These are phyloP conservation scores for Fusarium sp. DNA, from an alignment of 2,329 filamentous ascomycete genomes.

Conservation along the genomic window DNA sequence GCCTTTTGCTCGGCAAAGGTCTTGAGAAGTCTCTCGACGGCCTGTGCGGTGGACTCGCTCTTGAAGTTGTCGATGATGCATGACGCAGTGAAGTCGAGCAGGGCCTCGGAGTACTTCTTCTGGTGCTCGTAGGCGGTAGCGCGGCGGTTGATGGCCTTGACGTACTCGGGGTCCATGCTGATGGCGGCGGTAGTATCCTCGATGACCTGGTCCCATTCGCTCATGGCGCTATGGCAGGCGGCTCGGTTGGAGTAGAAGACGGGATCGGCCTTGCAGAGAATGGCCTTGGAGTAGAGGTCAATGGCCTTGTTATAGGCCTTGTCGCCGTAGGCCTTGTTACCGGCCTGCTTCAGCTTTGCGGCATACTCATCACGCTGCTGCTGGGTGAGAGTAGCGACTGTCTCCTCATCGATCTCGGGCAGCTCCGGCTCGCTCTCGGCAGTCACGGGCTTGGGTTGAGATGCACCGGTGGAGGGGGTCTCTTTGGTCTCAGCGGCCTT, in stretches of 20 bases:
- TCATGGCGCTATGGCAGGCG: slow-evolving; percentile 94
- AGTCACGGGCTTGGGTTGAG: slow-evolving; percentile 61
- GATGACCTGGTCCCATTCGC: slow-evolving; percentile 94
- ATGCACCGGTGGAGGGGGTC: slow-evolving; percentile 44
- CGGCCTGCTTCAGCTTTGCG: slow-evolving; percentile 90
- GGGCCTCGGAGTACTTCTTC: slow-evolving; percentile 89
- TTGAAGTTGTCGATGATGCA: slow-evolving; percentile 99
- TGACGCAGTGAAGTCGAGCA: slow-evolving; percentile 97
- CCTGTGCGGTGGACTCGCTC: slow-evolving; percentile 87
- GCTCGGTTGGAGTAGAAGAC: slow-evolving; percentile 99
- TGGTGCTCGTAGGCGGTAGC: slow-evolving; percentile 97
- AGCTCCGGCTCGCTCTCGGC: slow-evolving; percentile 74
- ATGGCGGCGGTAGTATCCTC: slow-evolving; percentile 97
- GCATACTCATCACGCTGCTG: slow-evolving; percentile 88
- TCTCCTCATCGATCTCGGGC: slow-evolving; percentile 72
- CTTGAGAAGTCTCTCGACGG: slow-evolving; percentile 93
- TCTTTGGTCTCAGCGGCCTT: slow-evolving; percentile 62
- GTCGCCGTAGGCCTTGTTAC: slow-evolving; percentile 94
- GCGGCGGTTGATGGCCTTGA: slow-evolving; percentile 96
- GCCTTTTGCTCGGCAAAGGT: slow-evolving; percentile 97
- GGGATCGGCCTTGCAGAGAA: slow-evolving; percentile 95
- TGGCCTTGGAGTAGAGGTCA: slow-evolving; percentile 93
- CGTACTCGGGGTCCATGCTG: slow-evolving; percentile 92
- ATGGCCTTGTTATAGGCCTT: slow-evolving; percentile 97
- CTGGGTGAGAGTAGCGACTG: slow-evolving; percentile 60